Evolutionary conservation across 2,329 filamentous ascomycete species (phyloP).

Genomic region (Sporothrix euskadiensis): DNA sequence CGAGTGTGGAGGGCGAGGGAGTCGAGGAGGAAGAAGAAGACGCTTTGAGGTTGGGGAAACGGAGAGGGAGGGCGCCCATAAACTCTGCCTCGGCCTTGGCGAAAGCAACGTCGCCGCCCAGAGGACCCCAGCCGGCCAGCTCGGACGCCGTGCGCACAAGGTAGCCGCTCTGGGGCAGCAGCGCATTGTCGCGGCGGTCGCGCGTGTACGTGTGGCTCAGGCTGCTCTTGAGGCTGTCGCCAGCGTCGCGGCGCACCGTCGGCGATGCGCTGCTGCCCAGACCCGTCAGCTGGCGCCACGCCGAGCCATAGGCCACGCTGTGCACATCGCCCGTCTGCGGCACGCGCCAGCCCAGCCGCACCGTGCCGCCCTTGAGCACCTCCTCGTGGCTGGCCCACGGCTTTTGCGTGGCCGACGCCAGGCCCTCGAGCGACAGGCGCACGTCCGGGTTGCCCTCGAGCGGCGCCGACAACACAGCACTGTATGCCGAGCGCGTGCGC

Average conservation of each 20-base stretch:
- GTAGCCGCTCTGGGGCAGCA: slow-evolving; percentile 81
- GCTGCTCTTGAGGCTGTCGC: slow-evolving; percentile 62
- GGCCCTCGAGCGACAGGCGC: slow-evolving; percentile 73
- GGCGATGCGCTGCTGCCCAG: slow-evolving; percentile 73
- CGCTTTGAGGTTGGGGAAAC: slow-evolving; percentile 53
- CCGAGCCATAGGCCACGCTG: slow-evolving; percentile 74
- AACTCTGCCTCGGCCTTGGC: slow-evolving; percentile 88
- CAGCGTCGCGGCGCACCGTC: slow-evolving; percentile 79
- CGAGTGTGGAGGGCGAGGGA: not conserved
- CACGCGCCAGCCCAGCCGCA: slow-evolving; percentile 74
- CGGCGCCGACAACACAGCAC: slow-evolving; percentile 79
- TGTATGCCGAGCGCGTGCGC: slow-evolving; percentile 87
- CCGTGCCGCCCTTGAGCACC: slow-evolving; percentile 72
- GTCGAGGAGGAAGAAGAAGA: slow-evolving; percentile 1
- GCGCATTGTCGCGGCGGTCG: slow-evolving; percentile 79
- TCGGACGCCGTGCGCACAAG: slow-evolving; percentile 76
- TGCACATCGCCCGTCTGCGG: slow-evolving; percentile 63
- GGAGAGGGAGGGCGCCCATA: slow-evolving; percentile 71
- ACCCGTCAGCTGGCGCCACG: slow-evolving; percentile 87
- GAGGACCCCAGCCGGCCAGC: slow-evolving; percentile 79
- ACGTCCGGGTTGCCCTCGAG: slow-evolving; percentile 82
- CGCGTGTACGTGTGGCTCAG: slow-evolving; percentile 47
- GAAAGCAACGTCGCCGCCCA: slow-evolving; percentile 90
- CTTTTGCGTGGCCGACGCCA: slow-evolving; percentile 84
- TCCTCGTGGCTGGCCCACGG: slow-evolving; percentile 95